phyloP scores from a whole-genome alignment of 2,329 filamentous ascomycete species.

The Ophiostoma sp. region DNA sequence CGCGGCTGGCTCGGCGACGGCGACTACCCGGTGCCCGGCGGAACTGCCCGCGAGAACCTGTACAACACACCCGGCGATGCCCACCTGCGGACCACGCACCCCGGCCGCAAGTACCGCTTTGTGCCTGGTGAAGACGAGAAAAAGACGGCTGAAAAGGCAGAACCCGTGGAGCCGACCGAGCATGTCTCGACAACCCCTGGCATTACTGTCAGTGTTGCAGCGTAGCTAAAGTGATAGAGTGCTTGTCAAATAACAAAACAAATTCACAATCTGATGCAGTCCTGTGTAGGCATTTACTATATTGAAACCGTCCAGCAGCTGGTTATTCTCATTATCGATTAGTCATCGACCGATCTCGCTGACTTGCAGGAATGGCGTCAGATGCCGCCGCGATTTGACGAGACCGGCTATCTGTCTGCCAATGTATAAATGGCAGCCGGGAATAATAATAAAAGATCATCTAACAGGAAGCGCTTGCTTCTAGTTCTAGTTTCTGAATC shows the following conservation, averaged over 20 bases:
- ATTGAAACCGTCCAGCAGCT: too few species aligned
- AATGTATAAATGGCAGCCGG: too few species aligned
- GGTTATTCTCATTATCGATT: background rate
- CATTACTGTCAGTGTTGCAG: background rate
- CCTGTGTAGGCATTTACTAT: too few species aligned
- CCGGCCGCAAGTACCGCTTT: constrained; percentile 12
- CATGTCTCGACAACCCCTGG: background rate
- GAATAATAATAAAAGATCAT: too few species aligned
- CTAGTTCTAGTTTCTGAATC: too few species aligned
- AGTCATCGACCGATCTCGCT: constrained; percentile 2
- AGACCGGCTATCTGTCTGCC: constrained; percentile 3
- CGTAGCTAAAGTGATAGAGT: background rate
- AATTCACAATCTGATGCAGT: too few species aligned
- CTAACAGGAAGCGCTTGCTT: too few species aligned
- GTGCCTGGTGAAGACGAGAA: background rate
- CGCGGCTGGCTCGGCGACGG: constrained; percentile 26
- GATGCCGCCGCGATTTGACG: constrained; percentile 1
- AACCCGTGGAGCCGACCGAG: background rate
- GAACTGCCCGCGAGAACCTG: constrained; percentile 25
- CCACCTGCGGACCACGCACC: constrained; percentile 16
- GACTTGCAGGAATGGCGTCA: constrained; percentile 6
- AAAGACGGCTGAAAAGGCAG: background rate
- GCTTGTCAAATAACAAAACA: too few species aligned
- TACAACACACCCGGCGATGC: constrained; percentile 18
- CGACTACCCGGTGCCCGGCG: constrained; percentile 27